Evolutionary conservation across 495 filamentous ascomycete species (phyloP), one percentile per base, ranked within the genome.

Genomic region (Polyplosphaeria fusca): DNA sequence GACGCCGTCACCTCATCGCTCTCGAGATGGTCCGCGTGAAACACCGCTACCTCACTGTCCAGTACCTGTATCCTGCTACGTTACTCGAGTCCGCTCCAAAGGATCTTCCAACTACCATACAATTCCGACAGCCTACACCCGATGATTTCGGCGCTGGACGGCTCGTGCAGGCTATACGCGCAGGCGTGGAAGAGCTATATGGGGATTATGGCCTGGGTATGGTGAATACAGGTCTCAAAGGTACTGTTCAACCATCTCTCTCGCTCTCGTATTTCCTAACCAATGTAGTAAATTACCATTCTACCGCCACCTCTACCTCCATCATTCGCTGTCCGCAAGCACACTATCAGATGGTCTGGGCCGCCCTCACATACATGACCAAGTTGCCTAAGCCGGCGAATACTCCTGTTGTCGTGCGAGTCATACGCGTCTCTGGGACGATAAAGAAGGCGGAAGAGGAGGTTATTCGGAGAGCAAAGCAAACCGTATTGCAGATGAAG

Each of bases 391-490:
- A 73, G 16, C 64, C 54, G 35, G 76, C 54, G 63, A 72, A 77
- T 39, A 72, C 70, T 49, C 76, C 80, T 0, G 91, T 89, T 61
- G 83, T 94, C 5, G 86, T 91, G 46, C 83, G 86, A 44, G 91
- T 97, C n/a, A 79, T 96, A 14, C 78, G 87, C 51, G 89, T 96
- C n/a, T 89, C 86, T 54, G 93, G 93, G 19, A 98, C 94, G 9
- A 94, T 98, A 63, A 82, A 82, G 56, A 96, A 95, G 73, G 86
- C 85, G 2, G 89, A 96, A 76, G 85, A 93, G 69, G 91, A 92
- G 69, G 89, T 86, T 30, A 85, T 96, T 65, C 77, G 82, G 19
- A 78, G 88, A 55, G 87, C 89, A 37, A 82, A 83, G 61, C 75
- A 77, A 45, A 81, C 57, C 27, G 61, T 65, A 24, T 24, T 19